phyloP scores from a whole-genome alignment of 129 eudicot species.

The Lactuca sativa region DNA sequence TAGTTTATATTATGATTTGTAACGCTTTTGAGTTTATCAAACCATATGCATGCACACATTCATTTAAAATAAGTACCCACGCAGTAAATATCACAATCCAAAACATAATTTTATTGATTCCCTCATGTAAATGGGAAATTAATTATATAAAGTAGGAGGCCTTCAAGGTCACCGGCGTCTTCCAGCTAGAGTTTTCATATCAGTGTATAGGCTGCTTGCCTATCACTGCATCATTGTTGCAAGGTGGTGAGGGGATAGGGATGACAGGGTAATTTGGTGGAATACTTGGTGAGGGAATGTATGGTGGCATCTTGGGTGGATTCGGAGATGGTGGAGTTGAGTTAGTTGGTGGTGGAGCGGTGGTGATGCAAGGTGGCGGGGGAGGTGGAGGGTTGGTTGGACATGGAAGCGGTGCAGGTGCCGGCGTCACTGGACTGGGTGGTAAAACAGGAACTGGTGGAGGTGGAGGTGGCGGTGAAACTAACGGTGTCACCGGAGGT shows the following conservation, averaged over 20 bases:
- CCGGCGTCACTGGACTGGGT: no score
- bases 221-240: neutral
- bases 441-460: neutral
- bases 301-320: neutral
- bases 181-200: conserved; percentile 76
- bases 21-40: no score
- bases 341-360: neutral
- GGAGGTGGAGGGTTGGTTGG: no score
- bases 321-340: neutral
- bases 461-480: neutral
- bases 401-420: no score
- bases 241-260: neutral
- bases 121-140: neutral
- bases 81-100: no score
- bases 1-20: no score
- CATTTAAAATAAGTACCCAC: no score
- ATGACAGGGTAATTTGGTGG: neutral
- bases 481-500: neutral
- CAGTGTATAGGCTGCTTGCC: conserved; percentile 30
- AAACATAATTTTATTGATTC: neutral
- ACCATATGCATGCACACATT: no score
- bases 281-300: neutral
- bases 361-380: neutral
- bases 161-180: conserved; percentile 68
- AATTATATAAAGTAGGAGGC: conserved; percentile 7